A percentile compares a stretch with the other conserved stretches of the same genome.
Evolutionary conservation across 306 rosid species (phyloP).

Genomic region (Boehmeria nivea): DNA sequence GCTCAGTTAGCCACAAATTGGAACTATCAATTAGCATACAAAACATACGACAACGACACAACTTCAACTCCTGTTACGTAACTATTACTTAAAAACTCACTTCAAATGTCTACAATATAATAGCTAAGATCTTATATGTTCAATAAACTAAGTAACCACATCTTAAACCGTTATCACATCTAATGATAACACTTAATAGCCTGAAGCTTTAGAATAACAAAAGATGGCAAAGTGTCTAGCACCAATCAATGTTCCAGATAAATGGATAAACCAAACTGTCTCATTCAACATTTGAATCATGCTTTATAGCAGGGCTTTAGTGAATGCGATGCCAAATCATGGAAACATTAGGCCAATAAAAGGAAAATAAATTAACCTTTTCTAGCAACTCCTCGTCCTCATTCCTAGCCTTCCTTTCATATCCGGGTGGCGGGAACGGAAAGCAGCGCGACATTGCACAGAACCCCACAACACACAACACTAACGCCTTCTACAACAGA

Average conservation of each 20-base stretch:
- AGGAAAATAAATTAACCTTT: slow-evolving; percentile 54
- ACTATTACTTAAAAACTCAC: slow-evolving; percentile 13
- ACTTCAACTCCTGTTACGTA: slow-evolving; percentile 7
- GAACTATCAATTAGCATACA: slow-evolving; percentile 8
- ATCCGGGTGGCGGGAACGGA: slow-evolving; percentile 94
- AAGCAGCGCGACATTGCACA: slow-evolving; percentile 99
- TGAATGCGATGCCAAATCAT: slow-evolving; percentile 20
- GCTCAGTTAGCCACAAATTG: background rate
- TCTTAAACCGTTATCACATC: background rate
- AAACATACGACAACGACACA: slow-evolving; percentile 8
- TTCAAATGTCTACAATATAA: background rate
- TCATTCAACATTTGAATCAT: background rate
- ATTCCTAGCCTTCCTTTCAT: slow-evolving; percentile 66
- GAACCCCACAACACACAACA: slow-evolving; percentile 39
- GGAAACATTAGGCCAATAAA: slow-evolving; percentile 14
- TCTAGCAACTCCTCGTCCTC: slow-evolving; percentile 56
- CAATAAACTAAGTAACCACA: background rate
- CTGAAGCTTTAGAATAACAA: background rate
- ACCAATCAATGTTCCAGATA: background rate
- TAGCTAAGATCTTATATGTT: slow-evolving; percentile 1
- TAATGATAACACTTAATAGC: background rate
- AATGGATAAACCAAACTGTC: background rate
- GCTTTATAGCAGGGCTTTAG: background rate
- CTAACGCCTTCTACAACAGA: slow-evolving; percentile 36
- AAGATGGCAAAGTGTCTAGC: background rate